phyloP scores from a whole-genome alignment of 805 yeast species.

The Wickerhamomyces bovis region DNA sequence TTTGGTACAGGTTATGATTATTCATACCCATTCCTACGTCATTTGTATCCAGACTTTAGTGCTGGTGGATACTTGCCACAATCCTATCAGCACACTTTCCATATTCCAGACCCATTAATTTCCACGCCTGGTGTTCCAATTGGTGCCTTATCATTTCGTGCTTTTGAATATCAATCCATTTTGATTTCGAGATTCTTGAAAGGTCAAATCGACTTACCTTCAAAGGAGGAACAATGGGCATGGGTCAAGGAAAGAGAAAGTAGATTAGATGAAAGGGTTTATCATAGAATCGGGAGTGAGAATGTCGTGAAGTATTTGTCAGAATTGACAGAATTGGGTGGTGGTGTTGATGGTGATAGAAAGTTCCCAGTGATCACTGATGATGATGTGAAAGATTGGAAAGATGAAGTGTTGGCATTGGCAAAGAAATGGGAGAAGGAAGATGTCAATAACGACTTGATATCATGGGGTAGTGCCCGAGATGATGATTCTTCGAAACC shows the following conservation, averaged over 20 bases:
- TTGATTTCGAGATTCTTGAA: constrained; percentile 51
- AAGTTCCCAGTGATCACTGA: constrained; percentile 18
- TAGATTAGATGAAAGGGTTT: constrained; percentile 11
- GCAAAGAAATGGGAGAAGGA: neutral
- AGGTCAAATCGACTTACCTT: constrained; percentile 32
- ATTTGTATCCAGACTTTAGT: constrained; percentile 14
- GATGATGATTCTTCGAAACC: neutral
- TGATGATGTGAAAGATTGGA: constrained; percentile 23
- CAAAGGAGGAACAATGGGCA: constrained; percentile 30
- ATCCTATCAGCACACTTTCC: constrained; percentile 38
- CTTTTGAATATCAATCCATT: constrained; percentile 43
- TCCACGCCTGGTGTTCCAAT: constrained; percentile 33
- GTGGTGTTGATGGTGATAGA: constrained; percentile 18
- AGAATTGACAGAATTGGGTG: constrained; percentile 25
- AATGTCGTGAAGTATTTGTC: constrained; percentile 25
- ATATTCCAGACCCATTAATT: constrained; percentile 40
- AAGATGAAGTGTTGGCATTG: neutral
- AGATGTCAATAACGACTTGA: neutral
- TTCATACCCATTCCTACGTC: constrained; percentile 26
- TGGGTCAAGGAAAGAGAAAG: constrained; percentile 26
- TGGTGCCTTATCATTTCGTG: constrained; percentile 40
- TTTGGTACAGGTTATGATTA: constrained; percentile 67
- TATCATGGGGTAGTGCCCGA: neutral
- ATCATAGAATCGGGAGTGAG: constrained; percentile 30
- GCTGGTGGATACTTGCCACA: constrained; percentile 22